Conservation (phyloP, 805 yeast species). For the Kuraishia borneana region DNA sequence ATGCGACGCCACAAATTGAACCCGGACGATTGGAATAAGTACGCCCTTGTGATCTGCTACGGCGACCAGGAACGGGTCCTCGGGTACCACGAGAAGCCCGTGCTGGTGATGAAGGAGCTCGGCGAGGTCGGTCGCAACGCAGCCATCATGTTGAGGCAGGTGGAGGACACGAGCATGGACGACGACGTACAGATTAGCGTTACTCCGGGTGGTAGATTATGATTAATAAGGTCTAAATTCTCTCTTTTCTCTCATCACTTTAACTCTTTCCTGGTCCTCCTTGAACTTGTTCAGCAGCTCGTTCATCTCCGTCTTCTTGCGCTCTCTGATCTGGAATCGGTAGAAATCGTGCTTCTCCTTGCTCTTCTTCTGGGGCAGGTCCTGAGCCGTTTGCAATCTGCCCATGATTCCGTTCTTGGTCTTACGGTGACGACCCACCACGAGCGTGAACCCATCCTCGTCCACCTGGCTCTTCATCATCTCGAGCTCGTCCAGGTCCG, state of each 20-base stretch:
- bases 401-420: slow-evolving; percentile 64
- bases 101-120: slow-evolving; percentile 70
- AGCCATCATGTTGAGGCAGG: slow-evolving; percentile 81
- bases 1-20: slow-evolving; percentile 75
- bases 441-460: slow-evolving; percentile 90
- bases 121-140: slow-evolving; percentile 83
- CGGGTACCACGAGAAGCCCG: slow-evolving; percentile 82
- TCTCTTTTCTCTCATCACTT: slow-evolving; percentile 66
- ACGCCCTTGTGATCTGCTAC: slow-evolving; percentile 80
- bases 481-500: slow-evolving; percentile 41
- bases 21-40: slow-evolving; percentile 76
- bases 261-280: slow-evolving; percentile 81
- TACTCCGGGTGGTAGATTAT: slow-evolving; percentile 34
- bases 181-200: slow-evolving; percentile 5
- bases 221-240: slow-evolving; percentile 73
- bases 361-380: slow-evolving; percentile 33
- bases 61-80: slow-evolving; percentile 84
- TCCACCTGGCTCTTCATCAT: slow-evolving; percentile 58
- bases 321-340: slow-evolving; percentile 90
- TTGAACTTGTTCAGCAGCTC: slow-evolving; percentile 75
- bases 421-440: slow-evolving; percentile 79
- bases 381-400: slow-evolving; percentile 21
- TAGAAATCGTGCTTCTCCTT: slow-evolving; percentile 87
- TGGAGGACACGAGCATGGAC: slow-evolving; percentile 36
- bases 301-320: slow-evolving; percentile 87